Evolutionary conservation across 495 filamentous ascomycete genomes (phyloP), one percentile per base, ranked within the genome.

Genomic region (Articulospora tetracladia): DNA sequence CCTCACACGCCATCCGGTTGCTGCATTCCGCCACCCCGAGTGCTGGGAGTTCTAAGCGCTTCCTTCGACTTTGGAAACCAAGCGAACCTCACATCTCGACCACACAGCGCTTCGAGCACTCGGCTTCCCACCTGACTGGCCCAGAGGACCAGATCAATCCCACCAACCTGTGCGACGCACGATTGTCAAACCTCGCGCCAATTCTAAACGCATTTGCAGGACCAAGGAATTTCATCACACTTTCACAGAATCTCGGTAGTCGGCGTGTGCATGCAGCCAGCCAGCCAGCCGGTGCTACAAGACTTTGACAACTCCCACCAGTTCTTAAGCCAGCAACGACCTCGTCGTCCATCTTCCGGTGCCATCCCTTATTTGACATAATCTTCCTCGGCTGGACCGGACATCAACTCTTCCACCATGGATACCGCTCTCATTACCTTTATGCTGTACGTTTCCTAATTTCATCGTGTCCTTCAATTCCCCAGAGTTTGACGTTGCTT

Each of bases 341-440:
- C 23, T 41, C 28, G 44, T 53, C 55, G 28, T 54, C 48, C n/a
- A 6, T 3, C 26, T 55, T 28, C 32, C 11, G 17, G 27, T 48
- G 48, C 20, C 30, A 32, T 4, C 17, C 44, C 22, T 24, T 49
- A 50, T 52, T 30, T 47, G n/a, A 57, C 24, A 54, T 53, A 34
- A 49, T 50, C 46, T 30, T 52, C 39, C 50, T 53, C n/a, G 65
- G 58, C 65, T 61, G 65, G 60, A 27, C 61, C 55, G 53, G 41
- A 64, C 26, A 15, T 17, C 26, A 56, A 54, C 56, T 53, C 10
- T 51, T 53, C 26, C 55, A 64, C 19, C 24, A 68, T 68, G 65
- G 65, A 68, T 55, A 69, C 66, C 12, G 55, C 66, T 23, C 58
- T 69, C 15, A 66, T 69, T 17, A 69, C 66, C 25, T 69, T 69